Evolutionary conservation across 257 asterid genomes (phyloP).

Genomic region (Penstemon eatonii): DNA sequence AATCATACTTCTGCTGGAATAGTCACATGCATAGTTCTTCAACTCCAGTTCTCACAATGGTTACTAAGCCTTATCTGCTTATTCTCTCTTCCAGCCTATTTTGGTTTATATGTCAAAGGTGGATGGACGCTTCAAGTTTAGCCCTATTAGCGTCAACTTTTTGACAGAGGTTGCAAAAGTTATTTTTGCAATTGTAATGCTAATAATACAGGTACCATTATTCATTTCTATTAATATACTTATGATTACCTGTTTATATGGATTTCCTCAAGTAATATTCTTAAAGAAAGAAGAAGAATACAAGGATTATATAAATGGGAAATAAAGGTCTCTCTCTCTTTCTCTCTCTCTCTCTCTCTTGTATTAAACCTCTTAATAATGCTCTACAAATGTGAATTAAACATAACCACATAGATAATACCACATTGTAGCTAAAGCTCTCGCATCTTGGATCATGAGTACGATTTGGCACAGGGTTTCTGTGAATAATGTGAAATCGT

Average conservation of each 20-base stretch:
- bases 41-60: constrained; percentile 15
- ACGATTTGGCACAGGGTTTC: background rate
- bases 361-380: too few relatives aligned
- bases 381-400: too few relatives aligned
- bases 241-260: constrained; percentile 6
- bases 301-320: constrained; percentile 41
- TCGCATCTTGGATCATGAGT: too few relatives aligned
- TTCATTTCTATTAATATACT: constrained; percentile 23
- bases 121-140: constrained; percentile 88
- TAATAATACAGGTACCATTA: constrained; percentile 72
- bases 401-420: too few relatives aligned
- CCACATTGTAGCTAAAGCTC: too few relatives aligned
- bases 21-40: constrained; percentile 19
- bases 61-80: constrained; percentile 22
- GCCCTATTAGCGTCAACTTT: constrained; percentile 97
- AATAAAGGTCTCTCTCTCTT: too few relatives aligned
- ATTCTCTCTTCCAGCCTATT: constrained; percentile 64
- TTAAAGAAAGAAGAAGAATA: constrained; percentile 15
- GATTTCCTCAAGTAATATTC: constrained; percentile 10
- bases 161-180: constrained; percentile 86
- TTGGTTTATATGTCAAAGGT: constrained; percentile 95
- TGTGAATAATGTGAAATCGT: too few relatives aligned
- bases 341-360: too few relatives aligned
- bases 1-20: constrained; percentile 1
- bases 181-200: constrained; percentile 83